Percentiles rank a stretch among this genome's conserved stretches.
phyloP scores from a whole-genome alignment of 768 basidiomycete genomes.

The Serendipita sp. region DNA sequence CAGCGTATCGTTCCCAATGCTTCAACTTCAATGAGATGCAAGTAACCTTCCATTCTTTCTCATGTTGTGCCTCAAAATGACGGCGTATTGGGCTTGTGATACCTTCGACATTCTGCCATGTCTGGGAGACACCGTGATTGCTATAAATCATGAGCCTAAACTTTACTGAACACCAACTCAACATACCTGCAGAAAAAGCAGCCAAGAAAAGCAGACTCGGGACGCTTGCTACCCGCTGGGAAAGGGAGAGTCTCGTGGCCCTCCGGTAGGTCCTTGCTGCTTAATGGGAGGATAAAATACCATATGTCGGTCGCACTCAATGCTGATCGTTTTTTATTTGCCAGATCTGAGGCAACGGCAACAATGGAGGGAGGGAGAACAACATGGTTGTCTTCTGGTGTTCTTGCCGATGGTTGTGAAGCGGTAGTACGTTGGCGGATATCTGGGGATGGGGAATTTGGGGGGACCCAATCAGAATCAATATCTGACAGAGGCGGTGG shows the following conservation, averaged over 20 bases:
- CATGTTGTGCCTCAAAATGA: not conserved
- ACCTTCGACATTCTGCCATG: not conserved
- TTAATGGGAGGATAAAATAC: not conserved
- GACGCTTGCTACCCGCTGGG: not conserved
- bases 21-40: not conserved
- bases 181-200: not conserved
- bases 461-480: no score
- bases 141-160: not conserved
- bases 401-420: no score
- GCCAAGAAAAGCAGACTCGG: not conserved
- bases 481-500: no score
- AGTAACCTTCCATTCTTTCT: not conserved
- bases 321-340: not conserved
- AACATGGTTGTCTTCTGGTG: no score
- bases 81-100: not conserved
- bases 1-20: not conserved
- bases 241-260: not conserved
- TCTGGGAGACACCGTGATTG: not conserved
- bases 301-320: not conserved
- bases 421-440: no score
- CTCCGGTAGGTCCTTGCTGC: not conserved
- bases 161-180: not conserved
- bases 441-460: no score
- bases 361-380: not conserved
- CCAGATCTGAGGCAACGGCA: not conserved